Evolutionary conservation across 1,284 basidiomycete genomes (phyloP).

Genomic region (Marasmius sp.): DNA sequence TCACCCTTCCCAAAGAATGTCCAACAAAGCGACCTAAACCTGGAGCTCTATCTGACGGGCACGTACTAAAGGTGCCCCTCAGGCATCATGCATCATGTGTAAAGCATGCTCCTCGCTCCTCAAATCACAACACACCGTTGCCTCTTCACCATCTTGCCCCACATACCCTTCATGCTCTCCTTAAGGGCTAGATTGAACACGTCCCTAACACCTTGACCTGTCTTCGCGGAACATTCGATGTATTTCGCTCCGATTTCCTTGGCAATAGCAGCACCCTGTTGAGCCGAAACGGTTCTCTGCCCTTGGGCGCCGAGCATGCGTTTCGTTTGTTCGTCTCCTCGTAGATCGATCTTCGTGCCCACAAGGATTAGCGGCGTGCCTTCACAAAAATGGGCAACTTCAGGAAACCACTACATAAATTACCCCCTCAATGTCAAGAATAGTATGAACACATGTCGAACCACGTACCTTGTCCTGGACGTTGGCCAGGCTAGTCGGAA

Average conservation of each 20-base stretch:
- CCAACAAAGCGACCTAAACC: neutral
- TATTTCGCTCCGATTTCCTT: slow-evolving; percentile 95
- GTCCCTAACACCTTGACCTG: slow-evolving; percentile 85
- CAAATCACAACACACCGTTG: slow-evolving; percentile 79
- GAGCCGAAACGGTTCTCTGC: slow-evolving; percentile 77
- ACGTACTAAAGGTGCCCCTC: neutral
- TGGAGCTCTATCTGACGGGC: neutral
- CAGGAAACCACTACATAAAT: slow-evolving; percentile 85
- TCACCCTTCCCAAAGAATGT: slow-evolving; percentile 2
- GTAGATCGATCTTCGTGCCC: slow-evolving; percentile 91
- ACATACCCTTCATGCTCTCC: slow-evolving; percentile 80
- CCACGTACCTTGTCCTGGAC: slow-evolving; percentile 85
- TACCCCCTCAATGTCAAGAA: neutral
- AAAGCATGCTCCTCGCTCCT: slow-evolving; percentile 5
- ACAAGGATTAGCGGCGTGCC: slow-evolving; percentile 91
- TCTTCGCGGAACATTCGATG: slow-evolving; percentile 93
- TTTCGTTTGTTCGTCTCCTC: slow-evolving; percentile 83
- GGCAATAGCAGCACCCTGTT: slow-evolving; percentile 80
- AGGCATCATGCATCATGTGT: neutral
- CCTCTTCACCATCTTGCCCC: slow-evolving; percentile 74
- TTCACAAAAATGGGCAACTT: slow-evolving; percentile 97
- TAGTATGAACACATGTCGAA: slow-evolving; percentile 6
- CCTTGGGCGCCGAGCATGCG: slow-evolving; percentile 95
- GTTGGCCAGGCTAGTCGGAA: slow-evolving; percentile 91
- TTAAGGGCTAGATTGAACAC: slow-evolving; percentile 90